Conservation (phyloP, 1,139 yeast genomes). For the Ashbya aceris region DNA sequence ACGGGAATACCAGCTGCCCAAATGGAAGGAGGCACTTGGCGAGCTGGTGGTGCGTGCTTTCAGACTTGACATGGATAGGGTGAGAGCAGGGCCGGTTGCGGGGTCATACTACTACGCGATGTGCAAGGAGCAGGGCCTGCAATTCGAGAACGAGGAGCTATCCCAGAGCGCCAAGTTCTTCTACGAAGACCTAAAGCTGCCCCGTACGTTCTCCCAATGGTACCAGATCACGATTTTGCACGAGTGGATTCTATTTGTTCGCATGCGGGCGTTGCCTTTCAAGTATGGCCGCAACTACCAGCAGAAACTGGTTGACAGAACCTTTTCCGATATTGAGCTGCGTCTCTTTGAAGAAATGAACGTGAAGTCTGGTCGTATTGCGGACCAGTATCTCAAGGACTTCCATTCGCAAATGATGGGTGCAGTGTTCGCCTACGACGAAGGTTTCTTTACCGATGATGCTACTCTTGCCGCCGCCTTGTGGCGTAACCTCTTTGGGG, state of each 20-base stretch:
- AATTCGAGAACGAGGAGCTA: constrained; percentile 59
- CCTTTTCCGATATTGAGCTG: constrained; percentile 81
- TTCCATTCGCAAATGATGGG: constrained; percentile 89
- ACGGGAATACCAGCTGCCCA: constrained; percentile 48
- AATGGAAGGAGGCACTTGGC: constrained; percentile 65
- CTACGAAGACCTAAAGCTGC: constrained; percentile 73
- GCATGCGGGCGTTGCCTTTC: constrained; percentile 95
- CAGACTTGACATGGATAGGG: constrained; percentile 79
- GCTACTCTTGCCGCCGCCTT: constrained; percentile 78
- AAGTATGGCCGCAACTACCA: constrained; percentile 84
- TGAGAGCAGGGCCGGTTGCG: constrained; percentile 90
- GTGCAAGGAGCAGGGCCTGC: constrained; percentile 78
- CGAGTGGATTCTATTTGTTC: constrained; percentile 84
- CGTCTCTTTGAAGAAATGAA: constrained; percentile 79
- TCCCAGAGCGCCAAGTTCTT: constrained; percentile 59
- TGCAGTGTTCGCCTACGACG: constrained; percentile 82
- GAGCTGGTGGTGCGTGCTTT: constrained; percentile 59
- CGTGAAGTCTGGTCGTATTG: constrained; percentile 72
- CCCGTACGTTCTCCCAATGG: constrained; percentile 88
- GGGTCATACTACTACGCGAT: constrained; percentile 80
- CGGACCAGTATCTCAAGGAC: constrained; percentile 81
- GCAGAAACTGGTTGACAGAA: constrained; percentile 81
- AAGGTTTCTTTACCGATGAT: constrained; percentile 77
- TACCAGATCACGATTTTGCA: constrained; percentile 85
- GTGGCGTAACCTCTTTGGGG: constrained; percentile 88